These are phyloP conservation scores for Dendrocalamus latiflorus DNA, from an alignment of 202 grass and related monocot species.

Conservation along the genomic window DNA sequence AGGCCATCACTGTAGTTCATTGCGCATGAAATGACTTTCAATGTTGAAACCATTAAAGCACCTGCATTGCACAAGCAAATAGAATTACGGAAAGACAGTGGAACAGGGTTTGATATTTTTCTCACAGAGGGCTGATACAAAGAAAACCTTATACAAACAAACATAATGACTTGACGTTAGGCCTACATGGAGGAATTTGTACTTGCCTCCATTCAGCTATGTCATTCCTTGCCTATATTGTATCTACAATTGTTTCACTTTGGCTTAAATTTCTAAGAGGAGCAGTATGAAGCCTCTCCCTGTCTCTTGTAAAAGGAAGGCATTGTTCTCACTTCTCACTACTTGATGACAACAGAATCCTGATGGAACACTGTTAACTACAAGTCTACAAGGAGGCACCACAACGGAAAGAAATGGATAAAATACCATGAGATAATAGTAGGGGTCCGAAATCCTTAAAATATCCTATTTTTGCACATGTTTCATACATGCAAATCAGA, in stretches of 20 bases:
- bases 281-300: neutral
- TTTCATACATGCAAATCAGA: slow-evolving; percentile 9
- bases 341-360: slow-evolving; percentile 1
- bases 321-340: neutral
- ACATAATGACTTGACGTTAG: neutral
- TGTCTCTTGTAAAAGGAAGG: slow-evolving; percentile 1
- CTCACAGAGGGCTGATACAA: neutral
- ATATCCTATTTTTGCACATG: neutral
- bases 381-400: neutral
- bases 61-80: slow-evolving; percentile 45
- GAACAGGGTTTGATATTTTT: slow-evolving; percentile 5
- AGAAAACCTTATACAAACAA: slow-evolving; percentile 5
- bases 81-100: slow-evolving; percentile 17
- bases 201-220: slow-evolving; percentile 3
- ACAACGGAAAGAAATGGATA: neutral
- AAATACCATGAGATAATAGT: neutral
- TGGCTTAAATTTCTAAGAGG: neutral
- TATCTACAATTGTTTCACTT: neutral
- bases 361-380: neutral
- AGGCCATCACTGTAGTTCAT: slow-evolving; percentile 91
- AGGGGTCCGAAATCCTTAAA: neutral
- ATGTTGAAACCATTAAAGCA: slow-evolving; percentile 93
- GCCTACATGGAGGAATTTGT: neutral
- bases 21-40: slow-evolving; percentile 92
- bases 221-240: neutral